phyloP scores from a whole-genome alignment of 192 early-diverging fungal genomes.

The Dissophora ornata region DNA sequence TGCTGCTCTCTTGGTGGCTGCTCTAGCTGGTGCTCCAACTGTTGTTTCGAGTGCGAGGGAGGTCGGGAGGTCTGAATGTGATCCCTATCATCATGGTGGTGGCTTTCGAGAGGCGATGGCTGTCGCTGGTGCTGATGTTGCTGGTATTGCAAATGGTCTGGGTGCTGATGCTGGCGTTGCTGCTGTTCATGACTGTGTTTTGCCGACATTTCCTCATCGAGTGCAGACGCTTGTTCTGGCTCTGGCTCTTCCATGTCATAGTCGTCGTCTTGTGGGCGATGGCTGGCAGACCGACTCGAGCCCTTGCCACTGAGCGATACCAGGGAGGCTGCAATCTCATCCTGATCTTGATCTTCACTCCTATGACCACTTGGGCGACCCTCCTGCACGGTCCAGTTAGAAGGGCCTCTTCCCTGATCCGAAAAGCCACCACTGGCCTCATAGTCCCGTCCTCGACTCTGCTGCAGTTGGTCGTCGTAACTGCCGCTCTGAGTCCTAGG shows the following conservation, averaged over 20 bases:
- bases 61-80: not conserved
- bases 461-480: slow-evolving; percentile 22
- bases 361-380: slow-evolving; percentile 2
- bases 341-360: slow-evolving; percentile 40
- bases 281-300: not conserved
- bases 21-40: slow-evolving; percentile 4
- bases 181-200: slow-evolving; percentile 1
- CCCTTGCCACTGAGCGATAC: slow-evolving; percentile 50
- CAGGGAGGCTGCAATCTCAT: slow-evolving; percentile 47
- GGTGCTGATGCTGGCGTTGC: slow-evolving; percentile 10
- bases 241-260: slow-evolving; percentile 50
- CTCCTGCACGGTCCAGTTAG: slow-evolving; percentile 22
- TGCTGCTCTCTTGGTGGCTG: slow-evolving; percentile 4
- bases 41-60: not conserved
- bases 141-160: too few relatives aligned
- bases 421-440: not conserved
- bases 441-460: not conserved
- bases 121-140: slow-evolving; percentile 3
- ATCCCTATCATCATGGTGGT: slow-evolving; percentile 1
- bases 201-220: too few relatives aligned
- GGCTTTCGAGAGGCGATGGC: not conserved
- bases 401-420: slow-evolving; percentile 2
- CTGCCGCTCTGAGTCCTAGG: slow-evolving; percentile 1
- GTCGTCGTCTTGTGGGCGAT: slow-evolving; percentile 40
- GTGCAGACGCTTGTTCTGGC: not conserved